A percentile compares a stretch with the other conserved stretches of the same genome.
Conservation (phyloP, 2,329 filamentous ascomycete genomes). For the Ophiocordyceps sinensis region DNA sequence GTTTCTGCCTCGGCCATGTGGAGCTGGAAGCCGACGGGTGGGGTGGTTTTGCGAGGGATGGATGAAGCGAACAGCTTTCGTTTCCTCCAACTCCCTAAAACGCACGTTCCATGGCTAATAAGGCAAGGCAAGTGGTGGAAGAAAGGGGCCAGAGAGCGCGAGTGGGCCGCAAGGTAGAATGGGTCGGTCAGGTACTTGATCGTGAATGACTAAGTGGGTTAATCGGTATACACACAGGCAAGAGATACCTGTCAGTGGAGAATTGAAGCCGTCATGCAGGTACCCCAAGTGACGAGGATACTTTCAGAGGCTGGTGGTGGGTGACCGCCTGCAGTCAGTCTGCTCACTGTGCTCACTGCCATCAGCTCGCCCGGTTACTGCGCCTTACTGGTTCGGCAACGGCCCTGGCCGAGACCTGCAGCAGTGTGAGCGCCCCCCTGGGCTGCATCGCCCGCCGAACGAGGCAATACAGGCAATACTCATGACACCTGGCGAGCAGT, state of each 20-base stretch:
- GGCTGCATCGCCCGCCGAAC: too few species aligned
- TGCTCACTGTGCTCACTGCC: too few species aligned
- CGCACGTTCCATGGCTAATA: slow-evolving; percentile 1
- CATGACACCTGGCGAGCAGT: too few species aligned
- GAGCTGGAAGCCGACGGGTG: neutral
- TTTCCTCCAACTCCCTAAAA: slow-evolving; percentile 2
- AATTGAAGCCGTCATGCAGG: neutral
- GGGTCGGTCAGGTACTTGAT: neutral
- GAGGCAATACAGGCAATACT: too few species aligned
- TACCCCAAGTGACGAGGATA: neutral
- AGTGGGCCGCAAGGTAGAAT: neutral
- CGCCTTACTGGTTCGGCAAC: neutral
- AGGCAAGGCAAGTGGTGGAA: neutral
- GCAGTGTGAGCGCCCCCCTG: neutral
- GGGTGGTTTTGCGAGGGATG: neutral
- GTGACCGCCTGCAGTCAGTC: neutral
- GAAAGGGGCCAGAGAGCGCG: neutral
- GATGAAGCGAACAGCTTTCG: neutral
- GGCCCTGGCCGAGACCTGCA: neutral
- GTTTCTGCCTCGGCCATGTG: neutral
- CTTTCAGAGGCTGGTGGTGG: neutral
- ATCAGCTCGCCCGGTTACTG: neutral
- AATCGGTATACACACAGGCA: too few species aligned
- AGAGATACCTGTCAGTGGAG: neutral
- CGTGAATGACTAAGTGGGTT: neutral